These are phyloP conservation scores for Aspergillus hancockii DNA, from an alignment of 495 filamentous ascomycete species.

Conservation along the genomic window DNA sequence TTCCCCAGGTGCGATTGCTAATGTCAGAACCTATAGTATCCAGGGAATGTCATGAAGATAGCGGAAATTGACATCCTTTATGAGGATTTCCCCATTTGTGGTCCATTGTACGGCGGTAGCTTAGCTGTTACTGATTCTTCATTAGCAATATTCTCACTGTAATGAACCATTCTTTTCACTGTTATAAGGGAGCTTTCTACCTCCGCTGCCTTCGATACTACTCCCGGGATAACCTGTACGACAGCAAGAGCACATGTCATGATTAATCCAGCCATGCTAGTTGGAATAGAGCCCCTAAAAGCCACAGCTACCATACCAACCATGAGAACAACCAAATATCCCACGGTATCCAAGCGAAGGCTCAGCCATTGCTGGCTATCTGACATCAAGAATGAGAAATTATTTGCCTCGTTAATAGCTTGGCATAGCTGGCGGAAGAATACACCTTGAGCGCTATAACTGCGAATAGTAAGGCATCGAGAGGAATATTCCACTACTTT, in stretches of 20 bases:
- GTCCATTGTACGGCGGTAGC: constrained; percentile 72
- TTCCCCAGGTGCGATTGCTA: constrained; percentile 81
- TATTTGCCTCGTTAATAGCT: not conserved
- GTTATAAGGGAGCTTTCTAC: constrained; percentile 97
- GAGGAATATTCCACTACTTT: not conserved
- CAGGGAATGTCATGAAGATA: constrained; percentile 82
- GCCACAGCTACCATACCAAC: not conserved
- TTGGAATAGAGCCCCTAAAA: not conserved
- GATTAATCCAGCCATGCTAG: constrained; percentile 5
- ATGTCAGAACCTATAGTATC: constrained; percentile 74
- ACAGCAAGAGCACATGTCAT: constrained; percentile 4
- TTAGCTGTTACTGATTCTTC: constrained; percentile 76
- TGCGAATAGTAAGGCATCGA: not conserved
- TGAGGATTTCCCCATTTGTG: constrained; percentile 82
- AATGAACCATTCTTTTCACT: constrained; percentile 90
- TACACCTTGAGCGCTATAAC: not conserved
- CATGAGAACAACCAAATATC: not conserved
- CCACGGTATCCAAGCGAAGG: not conserved
- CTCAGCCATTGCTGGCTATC: constrained; percentile 6
- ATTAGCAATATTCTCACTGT: constrained; percentile 82
- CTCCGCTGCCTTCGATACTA: not conserved
- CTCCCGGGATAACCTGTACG: not conserved
- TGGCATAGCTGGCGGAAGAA: not conserved
- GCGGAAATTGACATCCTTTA: constrained; percentile 86
- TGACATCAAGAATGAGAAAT: not conserved